A percentile compares a stretch with the other conserved stretches of the same genome.
Evolutionary conservation across 805 yeast species (phyloP).

Genomic region (Candida alai): DNA sequence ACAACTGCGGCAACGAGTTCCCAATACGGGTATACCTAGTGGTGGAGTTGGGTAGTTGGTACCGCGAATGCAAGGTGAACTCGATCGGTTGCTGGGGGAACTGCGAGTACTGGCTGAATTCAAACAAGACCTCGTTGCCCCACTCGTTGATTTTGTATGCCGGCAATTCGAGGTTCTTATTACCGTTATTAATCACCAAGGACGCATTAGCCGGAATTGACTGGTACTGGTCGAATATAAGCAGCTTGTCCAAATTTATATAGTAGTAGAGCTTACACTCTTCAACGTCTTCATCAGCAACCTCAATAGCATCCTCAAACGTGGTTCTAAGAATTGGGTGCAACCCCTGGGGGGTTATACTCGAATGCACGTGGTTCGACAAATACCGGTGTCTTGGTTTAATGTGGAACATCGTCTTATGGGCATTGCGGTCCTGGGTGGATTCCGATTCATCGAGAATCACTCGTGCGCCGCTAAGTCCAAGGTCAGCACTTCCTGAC

Average conservation of each 20-base stretch:
- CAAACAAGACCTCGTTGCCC: slow-evolving; percentile 39
- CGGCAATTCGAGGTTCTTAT: slow-evolving; percentile 37
- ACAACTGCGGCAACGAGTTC: slow-evolving; percentile 24
- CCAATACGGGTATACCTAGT: slow-evolving; percentile 13
- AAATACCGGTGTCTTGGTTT: slow-evolving; percentile 34
- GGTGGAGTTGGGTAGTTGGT: slow-evolving; percentile 28
- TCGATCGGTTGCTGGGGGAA: slow-evolving; percentile 12
- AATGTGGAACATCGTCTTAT: slow-evolving; percentile 38
- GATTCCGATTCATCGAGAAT: slow-evolving; percentile 16
- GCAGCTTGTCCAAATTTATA: slow-evolving; percentile 24
- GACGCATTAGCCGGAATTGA: slow-evolving; percentile 19
- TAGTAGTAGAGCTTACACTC: slow-evolving; percentile 33
- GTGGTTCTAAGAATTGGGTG: slow-evolving; percentile 31
- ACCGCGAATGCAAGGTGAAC: slow-evolving; percentile 37
- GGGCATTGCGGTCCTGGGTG: slow-evolving; percentile 17
- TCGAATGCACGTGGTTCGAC: background rate
- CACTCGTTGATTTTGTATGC: slow-evolving; percentile 33
- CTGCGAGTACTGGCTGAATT: slow-evolving; percentile 13
- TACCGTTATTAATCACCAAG: slow-evolving; percentile 27
- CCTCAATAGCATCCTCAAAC: slow-evolving; percentile 6
- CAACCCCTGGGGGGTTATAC: slow-evolving; percentile 24
- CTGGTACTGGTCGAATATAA: slow-evolving; percentile 39
- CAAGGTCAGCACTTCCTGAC: slow-evolving; percentile 26
- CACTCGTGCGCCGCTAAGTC: slow-evolving; percentile 34
- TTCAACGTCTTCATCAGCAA: slow-evolving; percentile 19